Conservation (phyloP, 2,329 filamentous ascomycete genomes). For the Herpotrichia juniperi region DNA sequence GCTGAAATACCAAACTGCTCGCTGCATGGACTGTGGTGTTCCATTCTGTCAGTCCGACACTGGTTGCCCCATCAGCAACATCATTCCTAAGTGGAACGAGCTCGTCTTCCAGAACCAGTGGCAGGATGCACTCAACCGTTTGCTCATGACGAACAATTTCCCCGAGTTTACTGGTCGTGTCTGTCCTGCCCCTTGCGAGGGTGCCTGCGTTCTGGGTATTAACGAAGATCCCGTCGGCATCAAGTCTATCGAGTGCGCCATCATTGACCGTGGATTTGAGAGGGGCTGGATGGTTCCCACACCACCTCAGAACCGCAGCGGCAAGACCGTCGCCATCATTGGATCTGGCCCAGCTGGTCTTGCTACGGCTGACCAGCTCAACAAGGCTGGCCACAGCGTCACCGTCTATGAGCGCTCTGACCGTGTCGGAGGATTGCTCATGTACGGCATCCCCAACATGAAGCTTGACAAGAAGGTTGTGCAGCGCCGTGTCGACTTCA, state of each 20-base stretch:
- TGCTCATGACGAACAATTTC: constrained; percentile 98
- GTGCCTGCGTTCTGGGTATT: constrained; percentile 93
- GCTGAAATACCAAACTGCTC: constrained; percentile 93
- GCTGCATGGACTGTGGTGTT: constrained; percentile 99
- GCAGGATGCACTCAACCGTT: constrained; percentile 87
- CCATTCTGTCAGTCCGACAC: constrained; percentile 97
- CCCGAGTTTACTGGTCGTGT: constrained; percentile 97
- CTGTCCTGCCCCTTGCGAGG: constrained; percentile 94
- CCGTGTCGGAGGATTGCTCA: constrained; percentile 86
- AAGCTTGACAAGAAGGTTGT: constrained; percentile 98
- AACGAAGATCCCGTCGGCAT: constrained; percentile 97
- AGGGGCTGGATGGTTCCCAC: constrained; percentile 96
- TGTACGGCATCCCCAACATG: constrained; percentile 99
- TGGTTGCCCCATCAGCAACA: constrained; percentile 94
- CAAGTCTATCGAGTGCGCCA: constrained; percentile 97
- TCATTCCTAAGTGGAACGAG: constrained; percentile 97
- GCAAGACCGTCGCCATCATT: constrained; percentile 87
- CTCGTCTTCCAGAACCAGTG: constrained; percentile 74
- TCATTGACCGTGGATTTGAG: constrained; percentile 96
- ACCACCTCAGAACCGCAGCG: constrained; percentile 78
- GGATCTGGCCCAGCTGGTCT: constrained; percentile 93
- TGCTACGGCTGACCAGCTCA: constrained; percentile 89
- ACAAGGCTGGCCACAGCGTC: constrained; percentile 86
- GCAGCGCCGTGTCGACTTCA: constrained; percentile 92
- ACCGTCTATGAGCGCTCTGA: constrained; percentile 94